Evolutionary conservation across 2,329 filamentous ascomycete genomes (phyloP).

Genomic region (Sclerotinia glacialis): DNA sequence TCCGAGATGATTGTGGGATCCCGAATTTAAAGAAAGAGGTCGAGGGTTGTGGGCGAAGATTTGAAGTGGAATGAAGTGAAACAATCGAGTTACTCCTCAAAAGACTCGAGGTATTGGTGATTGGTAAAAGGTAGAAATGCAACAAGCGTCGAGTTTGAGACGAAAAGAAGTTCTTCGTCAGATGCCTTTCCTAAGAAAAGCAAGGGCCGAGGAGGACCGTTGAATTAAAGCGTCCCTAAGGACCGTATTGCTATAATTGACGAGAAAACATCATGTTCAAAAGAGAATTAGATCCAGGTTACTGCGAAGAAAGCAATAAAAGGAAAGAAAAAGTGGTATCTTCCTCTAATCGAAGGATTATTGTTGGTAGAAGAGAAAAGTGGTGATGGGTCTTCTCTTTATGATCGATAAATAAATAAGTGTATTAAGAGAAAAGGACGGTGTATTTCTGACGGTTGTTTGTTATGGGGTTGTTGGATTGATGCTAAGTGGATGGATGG

Average conservation of each 20-base stretch:
- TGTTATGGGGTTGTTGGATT: background rate
- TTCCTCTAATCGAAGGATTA: background rate
- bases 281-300: conserved; percentile 30
- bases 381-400: background rate
- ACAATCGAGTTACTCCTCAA: background rate
- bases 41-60: conserved; percentile 1
- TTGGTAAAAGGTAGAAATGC: background rate
- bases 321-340: conserved; percentile 11
- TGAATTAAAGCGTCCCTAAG: conserved; percentile 45
- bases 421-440: background rate
- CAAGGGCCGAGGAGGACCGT: conserved; percentile 28
- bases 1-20: background rate
- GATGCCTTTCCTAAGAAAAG: conserved; percentile 23
- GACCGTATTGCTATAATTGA: conserved; percentile 45
- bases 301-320: conserved; percentile 13
- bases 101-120: conserved; percentile 3
- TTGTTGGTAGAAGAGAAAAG: background rate
- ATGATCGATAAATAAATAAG: background rate
- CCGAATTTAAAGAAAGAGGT: conserved; percentile 6
- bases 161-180: conserved; percentile 17
- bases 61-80: conserved; percentile 13
- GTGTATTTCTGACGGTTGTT: background rate
- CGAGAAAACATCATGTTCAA: conserved; percentile 34
- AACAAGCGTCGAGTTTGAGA: conserved; percentile 2
- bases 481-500: background rate